These are phyloP conservation scores for Phaeophleospora eucalypticola DNA, from an alignment of 2,329 filamentous ascomycete species.

Conservation along the genomic window DNA sequence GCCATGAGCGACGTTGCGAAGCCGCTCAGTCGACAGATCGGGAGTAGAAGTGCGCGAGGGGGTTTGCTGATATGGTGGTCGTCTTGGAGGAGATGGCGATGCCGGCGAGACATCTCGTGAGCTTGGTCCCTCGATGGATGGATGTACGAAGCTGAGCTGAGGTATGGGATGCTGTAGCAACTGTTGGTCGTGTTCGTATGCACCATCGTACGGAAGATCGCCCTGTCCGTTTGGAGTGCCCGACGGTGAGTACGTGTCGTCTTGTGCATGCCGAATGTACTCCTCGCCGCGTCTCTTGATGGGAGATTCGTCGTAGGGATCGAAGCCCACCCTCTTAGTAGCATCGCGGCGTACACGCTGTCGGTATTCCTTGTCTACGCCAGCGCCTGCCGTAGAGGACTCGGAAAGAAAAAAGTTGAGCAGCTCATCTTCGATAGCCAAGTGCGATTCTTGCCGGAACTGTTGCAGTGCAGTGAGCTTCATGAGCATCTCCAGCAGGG, in stretches of 20 bases:
- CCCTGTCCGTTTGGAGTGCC: slow-evolving; percentile 10
- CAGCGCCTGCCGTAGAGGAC: slow-evolving; percentile 62
- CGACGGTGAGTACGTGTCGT: slow-evolving; percentile 5
- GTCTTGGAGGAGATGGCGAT: slow-evolving; percentile 15
- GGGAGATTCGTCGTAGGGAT: slow-evolving; percentile 68
- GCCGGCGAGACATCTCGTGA: slow-evolving; percentile 3
- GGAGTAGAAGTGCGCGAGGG: slow-evolving; percentile 22
- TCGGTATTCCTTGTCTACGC: slow-evolving; percentile 58
- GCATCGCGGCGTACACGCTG: slow-evolving; percentile 59
- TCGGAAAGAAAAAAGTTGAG: slow-evolving; percentile 81
- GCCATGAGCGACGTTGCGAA: slow-evolving; percentile 11
- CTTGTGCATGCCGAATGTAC: slow-evolving; percentile 40
- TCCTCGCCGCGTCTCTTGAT: slow-evolving; percentile 63
- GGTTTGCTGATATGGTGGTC: slow-evolving; percentile 20
- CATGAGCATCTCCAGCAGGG: slow-evolving; percentile 82
- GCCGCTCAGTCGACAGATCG: slow-evolving; percentile 11
- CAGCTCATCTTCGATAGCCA: slow-evolving; percentile 86
- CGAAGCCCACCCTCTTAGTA: slow-evolving; percentile 61
- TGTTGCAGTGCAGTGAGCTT: slow-evolving; percentile 84
- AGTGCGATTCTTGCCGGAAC: slow-evolving; percentile 82
- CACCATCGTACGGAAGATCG: slow-evolving; percentile 15
- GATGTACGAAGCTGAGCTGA: slow-evolving; percentile 13
- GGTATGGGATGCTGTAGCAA: slow-evolving; percentile 8
- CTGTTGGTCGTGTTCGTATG: slow-evolving; percentile 16
- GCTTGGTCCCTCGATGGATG: slow-evolving; percentile 4